phyloP scores from a whole-genome alignment of 1,284 basidiomycete genomes.

The Kwoniella shivajii region DNA sequence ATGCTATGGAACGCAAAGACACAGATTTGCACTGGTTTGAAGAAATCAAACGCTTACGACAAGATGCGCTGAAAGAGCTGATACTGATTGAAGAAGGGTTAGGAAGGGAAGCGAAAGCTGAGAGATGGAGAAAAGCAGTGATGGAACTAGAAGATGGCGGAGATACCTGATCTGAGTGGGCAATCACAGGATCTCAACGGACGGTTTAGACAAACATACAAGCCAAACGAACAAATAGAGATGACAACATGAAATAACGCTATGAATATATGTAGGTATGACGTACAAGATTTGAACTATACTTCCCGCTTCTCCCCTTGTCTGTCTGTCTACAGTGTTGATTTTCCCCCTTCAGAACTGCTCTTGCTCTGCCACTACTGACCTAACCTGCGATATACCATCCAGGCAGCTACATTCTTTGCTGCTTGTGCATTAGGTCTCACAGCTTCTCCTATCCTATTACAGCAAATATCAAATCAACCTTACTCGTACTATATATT shows the following conservation, averaged over 20 bases:
- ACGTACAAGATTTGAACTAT: too few relatives aligned
- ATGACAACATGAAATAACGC: too few relatives aligned
- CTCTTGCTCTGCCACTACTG: background rate
- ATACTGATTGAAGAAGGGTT: constrained; percentile 33
- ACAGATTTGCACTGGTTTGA: background rate
- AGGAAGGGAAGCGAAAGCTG: constrained; percentile 28
- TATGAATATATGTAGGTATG: too few relatives aligned
- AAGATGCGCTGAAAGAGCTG: constrained; percentile 22
- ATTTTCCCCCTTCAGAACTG: background rate
- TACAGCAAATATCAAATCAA: too few relatives aligned
- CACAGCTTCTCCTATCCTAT: background rate
- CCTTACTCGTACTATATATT: too few relatives aligned
- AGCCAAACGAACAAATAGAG: too few relatives aligned
- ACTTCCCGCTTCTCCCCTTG: background rate
- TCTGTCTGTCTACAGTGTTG: too few relatives aligned
- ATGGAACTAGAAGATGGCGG: constrained; percentile 1
- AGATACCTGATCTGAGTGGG: background rate
- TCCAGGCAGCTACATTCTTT: background rate
- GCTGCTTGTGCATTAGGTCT: background rate
- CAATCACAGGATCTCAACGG: background rate
- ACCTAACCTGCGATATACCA: constrained; percentile 11
- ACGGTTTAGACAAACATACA: background rate
- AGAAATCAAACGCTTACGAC: constrained; percentile 16
- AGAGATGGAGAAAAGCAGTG: constrained; percentile 24
- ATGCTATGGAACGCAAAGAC: background rate